Base-by-base conservation (phyloP, 164 flowering plant species). In the Warburgia ugandensis region DNA sequence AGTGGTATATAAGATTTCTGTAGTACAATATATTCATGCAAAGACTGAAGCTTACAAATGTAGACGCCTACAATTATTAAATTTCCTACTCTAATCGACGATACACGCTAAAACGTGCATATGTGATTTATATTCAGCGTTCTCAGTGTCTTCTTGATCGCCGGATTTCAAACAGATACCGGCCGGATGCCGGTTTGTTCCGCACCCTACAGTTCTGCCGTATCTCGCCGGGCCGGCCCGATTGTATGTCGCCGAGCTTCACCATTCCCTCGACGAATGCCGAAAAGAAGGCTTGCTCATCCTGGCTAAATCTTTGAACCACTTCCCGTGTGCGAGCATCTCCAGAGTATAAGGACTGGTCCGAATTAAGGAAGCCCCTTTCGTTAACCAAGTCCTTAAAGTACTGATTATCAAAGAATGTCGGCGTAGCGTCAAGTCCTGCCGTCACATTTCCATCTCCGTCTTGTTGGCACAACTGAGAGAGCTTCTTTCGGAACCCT, bases 291-390 rank as follows among this genome's bases (percentile, higher is more conserved):
- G 46, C 65, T 0, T 25, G 23, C 39, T 86, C 61, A 40, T 82
- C 58, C 0, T 30, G 26, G 45, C 94, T 77, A 28, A 65, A 92
- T 29, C 25, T 13, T 49, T 13, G 13, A 13, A 92, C 99, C 57
- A 55, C 78, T 8, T 52, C 52, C 26, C 80, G 66, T 1, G 92
- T 88, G 51, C 48, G 40, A 5, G 17, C 29, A 6, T 55, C 54
- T 7, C 22, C 57, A 0, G 94, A 77, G 52, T 13, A 78, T 29
- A 92, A 61, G 0, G 94, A 75, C 45, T 88, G 70, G 61, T 92
- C 97, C 0, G 99, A 88, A 53, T 88, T 86, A 25, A 92, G 56
- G 52, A 92, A 92, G 20, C 97, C 99, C 55, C 76, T 75, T 23
- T 81, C 77, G 0, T 46, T 47, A 0, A 84, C 87, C 75, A 88